These are phyloP conservation scores for Candida wancherniae DNA, from an alignment of 805 yeast genomes.

Conservation along the genomic window DNA sequence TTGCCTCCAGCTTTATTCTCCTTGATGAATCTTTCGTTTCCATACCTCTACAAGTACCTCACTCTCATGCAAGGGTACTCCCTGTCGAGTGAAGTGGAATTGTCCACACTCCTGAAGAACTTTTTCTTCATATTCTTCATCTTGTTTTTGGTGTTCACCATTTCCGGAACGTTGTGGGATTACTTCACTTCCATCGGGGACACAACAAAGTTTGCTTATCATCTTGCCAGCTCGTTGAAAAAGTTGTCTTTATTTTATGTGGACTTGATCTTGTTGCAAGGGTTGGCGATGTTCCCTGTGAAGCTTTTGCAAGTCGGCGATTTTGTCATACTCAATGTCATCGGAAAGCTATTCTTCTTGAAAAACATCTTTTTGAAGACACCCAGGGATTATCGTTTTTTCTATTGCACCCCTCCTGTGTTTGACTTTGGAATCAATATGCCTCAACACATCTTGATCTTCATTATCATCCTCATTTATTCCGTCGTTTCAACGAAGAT, in stretches of 20 bases:
- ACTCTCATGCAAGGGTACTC: slow-evolving; percentile 49
- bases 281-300: slow-evolving; percentile 59
- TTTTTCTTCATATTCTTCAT: slow-evolving; percentile 58
- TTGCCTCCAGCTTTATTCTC: slow-evolving; percentile 59
- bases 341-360: slow-evolving; percentile 35
- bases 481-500: slow-evolving; percentile 60
- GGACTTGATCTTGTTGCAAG: slow-evolving; percentile 65
- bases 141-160: slow-evolving; percentile 55
- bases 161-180: slow-evolving; percentile 59
- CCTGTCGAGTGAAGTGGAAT: slow-evolving; percentile 55
- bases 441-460: slow-evolving; percentile 58
- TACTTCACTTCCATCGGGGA: slow-evolving; percentile 54
- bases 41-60: slow-evolving; percentile 51
- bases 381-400: slow-evolving; percentile 47
- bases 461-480: slow-evolving; percentile 54
- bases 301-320: slow-evolving; percentile 54
- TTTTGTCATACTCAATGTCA: slow-evolving; percentile 39
- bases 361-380: slow-evolving; percentile 40
- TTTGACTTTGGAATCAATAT: slow-evolving; percentile 58
- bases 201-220: slow-evolving; percentile 54
- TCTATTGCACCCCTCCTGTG: slow-evolving; percentile 52
- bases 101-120: slow-evolving; percentile 53
- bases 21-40: slow-evolving; percentile 47
- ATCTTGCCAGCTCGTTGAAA: slow-evolving; percentile 49
- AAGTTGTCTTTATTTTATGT: slow-evolving; percentile 51